These are phyloP conservation scores for Amniculicola lignicola DNA, from an alignment of 495 filamentous ascomycete species.

Conservation along the genomic window DNA sequence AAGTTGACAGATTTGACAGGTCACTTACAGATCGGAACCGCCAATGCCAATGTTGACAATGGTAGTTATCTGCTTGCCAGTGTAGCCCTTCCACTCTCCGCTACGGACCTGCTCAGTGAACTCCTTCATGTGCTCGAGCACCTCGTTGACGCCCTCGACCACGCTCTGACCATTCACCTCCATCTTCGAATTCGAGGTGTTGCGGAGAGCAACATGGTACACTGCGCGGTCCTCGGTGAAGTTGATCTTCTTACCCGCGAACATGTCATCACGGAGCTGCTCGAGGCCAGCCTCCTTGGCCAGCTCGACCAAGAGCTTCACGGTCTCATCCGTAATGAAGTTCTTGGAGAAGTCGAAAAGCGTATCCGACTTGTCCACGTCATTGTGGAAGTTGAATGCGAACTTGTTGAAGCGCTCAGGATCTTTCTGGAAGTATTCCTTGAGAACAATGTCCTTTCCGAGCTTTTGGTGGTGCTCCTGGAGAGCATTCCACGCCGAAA, in stretches of 20 bases:
- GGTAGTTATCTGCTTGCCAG: conserved; percentile 94
- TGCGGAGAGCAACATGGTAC: conserved; percentile 91
- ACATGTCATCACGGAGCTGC: conserved; percentile 94
- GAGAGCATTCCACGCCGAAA: conserved; percentile 81
- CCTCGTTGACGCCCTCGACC: conserved; percentile 87
- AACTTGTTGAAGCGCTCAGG: conserved; percentile 87
- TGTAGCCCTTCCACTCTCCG: conserved; percentile 96
- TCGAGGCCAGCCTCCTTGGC: conserved; percentile 88
- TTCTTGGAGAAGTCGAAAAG: conserved; percentile 99
- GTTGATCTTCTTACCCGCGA: conserved; percentile 96
- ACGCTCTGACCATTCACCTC: conserved; percentile 92
- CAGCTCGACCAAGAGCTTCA: conserved; percentile 79
- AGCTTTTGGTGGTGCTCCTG: conserved; percentile 80
- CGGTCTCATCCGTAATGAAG: conserved; percentile 88
- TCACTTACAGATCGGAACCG: conserved; percentile 87
- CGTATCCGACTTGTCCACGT: conserved; percentile 72
- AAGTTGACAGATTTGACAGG: neutral
- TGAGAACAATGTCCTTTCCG: conserved; percentile 84
- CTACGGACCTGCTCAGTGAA: conserved; percentile 92
- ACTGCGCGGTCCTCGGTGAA: conserved; percentile 96
- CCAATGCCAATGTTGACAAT: conserved; percentile 98
- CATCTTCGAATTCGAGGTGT: conserved; percentile 80
- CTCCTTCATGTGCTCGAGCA: conserved; percentile 94
- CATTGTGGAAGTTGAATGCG: conserved; percentile 77
- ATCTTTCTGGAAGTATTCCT: conserved; percentile 87